Base-by-base conservation (phyloP, 208 protist species). In the Leishmania amazonensis region DNA sequence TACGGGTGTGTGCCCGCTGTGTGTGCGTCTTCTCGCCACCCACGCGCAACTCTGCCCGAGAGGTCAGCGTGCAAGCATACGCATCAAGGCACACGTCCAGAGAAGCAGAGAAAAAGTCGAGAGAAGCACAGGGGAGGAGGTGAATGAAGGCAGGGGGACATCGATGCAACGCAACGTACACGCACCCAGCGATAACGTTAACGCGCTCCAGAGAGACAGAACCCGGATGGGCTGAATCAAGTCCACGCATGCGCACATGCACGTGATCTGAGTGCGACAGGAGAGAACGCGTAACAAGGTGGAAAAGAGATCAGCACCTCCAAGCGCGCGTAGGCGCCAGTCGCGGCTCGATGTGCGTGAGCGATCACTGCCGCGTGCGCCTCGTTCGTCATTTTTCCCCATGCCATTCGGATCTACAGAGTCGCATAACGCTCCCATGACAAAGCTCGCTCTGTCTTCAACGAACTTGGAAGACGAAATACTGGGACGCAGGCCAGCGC, bases 251-350 rank as follows among this genome's bases (percentile, higher is more conserved):
- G 4, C 57, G 4, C 57, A 9, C 57, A n/a, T 5, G 8, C 19
- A 62, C 57, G 28, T n/a, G 57, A n/a, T 62, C 57, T 62, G 57
- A 24, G 24, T 31, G 38, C 65, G 7, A 53, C n/a, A 67, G 51
- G n/a, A n/a, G 65, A 42, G 53, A 51, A 47, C 13, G 76, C 65
- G 76, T 8, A 78, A 1, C 68, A 70, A 67, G 57, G 79, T 1
- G 54, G 42, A 82, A 75, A 76, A 72, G 17, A 24, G 19, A 7
- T 1, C 19, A 47, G 17, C 38, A 31, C 65, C 17, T 4, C 65
- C 65, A 42, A 19, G 11, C 40, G 40, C 65, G 17, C 17, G 17
- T 21, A 42, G 19, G 40, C 7, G 15, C 65, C 38, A 40, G 65
- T 19, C 65, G 21, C 65, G 7, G 65, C 65, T 21, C 65, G 15